Conservation (phyloP, 2,329 filamentous ascomycete species). For the Aspergillus sp. region DNA sequence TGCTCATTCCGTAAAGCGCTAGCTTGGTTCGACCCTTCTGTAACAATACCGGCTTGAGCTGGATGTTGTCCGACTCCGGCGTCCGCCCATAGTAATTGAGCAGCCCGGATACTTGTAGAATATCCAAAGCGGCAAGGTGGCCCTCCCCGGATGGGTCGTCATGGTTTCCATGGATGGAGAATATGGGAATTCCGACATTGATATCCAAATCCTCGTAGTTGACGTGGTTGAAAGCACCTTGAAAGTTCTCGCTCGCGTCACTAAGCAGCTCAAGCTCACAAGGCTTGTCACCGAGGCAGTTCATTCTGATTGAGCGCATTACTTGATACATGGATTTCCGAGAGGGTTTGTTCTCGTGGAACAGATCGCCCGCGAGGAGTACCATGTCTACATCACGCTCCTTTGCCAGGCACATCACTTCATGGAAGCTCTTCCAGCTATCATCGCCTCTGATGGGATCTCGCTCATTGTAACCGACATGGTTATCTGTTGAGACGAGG, state of each 20-base stretch:
- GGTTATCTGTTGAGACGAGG: slow-evolving; percentile 90
- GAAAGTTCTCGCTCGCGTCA: slow-evolving; percentile 87
- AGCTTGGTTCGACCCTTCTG: slow-evolving; percentile 94
- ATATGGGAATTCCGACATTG: slow-evolving; percentile 94
- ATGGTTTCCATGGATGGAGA: slow-evolving; percentile 97
- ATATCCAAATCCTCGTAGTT: slow-evolving; percentile 98
- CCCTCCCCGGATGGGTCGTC: slow-evolving; percentile 98
- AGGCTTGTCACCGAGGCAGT: slow-evolving; percentile 92
- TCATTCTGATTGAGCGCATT: slow-evolving; percentile 89
- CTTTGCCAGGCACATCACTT: slow-evolving; percentile 86
- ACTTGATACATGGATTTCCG: slow-evolving; percentile 96
- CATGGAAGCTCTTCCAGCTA: slow-evolving; percentile 94
- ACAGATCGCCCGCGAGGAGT: slow-evolving; percentile 87
- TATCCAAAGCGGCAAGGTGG: slow-evolving; percentile 83
- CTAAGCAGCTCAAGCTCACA: slow-evolving; percentile 94
- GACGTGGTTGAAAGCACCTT: slow-evolving; percentile 85
- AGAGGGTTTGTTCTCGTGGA: slow-evolving; percentile 97
- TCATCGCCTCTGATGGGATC: slow-evolving; percentile 94
- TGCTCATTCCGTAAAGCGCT: slow-evolving; percentile 90
- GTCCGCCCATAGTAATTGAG: slow-evolving; percentile 95
- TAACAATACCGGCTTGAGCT: slow-evolving; percentile 84
- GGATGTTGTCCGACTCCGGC: slow-evolving; percentile 88
- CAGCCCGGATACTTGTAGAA: slow-evolving; percentile 85
- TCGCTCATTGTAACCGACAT: slow-evolving; percentile 94
- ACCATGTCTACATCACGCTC: slow-evolving; percentile 96